Evolutionary conservation across 805 yeast species (phyloP).

Genomic region (Ogataea pini): DNA sequence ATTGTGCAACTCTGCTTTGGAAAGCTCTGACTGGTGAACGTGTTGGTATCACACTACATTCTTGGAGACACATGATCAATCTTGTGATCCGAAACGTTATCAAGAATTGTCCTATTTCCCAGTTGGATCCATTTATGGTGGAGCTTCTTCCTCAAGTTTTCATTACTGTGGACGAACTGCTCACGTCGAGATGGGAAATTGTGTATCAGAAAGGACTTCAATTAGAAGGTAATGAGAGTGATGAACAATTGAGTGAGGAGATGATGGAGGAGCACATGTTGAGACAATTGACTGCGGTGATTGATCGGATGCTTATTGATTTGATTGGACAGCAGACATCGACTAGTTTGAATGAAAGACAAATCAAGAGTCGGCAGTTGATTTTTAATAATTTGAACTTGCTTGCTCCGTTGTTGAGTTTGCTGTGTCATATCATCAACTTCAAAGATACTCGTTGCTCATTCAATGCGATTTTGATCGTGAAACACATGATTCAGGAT

Average conservation of each 20-base stretch:
- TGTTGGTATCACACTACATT: slow-evolving; percentile 87
- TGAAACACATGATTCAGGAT: slow-evolving; percentile 71
- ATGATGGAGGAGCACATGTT: slow-evolving; percentile 97
- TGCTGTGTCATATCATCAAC: slow-evolving; percentile 73
- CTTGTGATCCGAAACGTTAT: slow-evolving; percentile 83
- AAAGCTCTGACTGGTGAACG: slow-evolving; percentile 83
- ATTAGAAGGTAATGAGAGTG: slow-evolving; percentile 57
- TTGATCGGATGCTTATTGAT: slow-evolving; percentile 83
- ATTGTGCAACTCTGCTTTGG: slow-evolving; percentile 75
- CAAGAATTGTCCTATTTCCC: slow-evolving; percentile 80
- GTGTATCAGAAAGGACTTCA: slow-evolving; percentile 60
- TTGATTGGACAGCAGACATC: slow-evolving; percentile 75
- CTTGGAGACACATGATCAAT: slow-evolving; percentile 96
- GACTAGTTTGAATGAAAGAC: slow-evolving; percentile 51
- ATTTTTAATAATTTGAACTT: slow-evolving; percentile 65
- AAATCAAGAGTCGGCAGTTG: slow-evolving; percentile 62
- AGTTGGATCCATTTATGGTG: slow-evolving; percentile 67
- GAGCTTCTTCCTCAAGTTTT: slow-evolving; percentile 79
- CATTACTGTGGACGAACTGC: slow-evolving; percentile 67
- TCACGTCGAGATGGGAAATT: slow-evolving; percentile 74
- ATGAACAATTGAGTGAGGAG: slow-evolving; percentile 88
- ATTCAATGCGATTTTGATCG: slow-evolving; percentile 80
- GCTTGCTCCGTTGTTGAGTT: slow-evolving; percentile 73
- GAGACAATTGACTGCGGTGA: slow-evolving; percentile 90
- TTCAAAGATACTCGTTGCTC: slow-evolving; percentile 92